Evolutionary conservation across 306 rosid species (phyloP), one percentile per base, ranked within the genome.

Genomic region (Betula pendula): DNA sequence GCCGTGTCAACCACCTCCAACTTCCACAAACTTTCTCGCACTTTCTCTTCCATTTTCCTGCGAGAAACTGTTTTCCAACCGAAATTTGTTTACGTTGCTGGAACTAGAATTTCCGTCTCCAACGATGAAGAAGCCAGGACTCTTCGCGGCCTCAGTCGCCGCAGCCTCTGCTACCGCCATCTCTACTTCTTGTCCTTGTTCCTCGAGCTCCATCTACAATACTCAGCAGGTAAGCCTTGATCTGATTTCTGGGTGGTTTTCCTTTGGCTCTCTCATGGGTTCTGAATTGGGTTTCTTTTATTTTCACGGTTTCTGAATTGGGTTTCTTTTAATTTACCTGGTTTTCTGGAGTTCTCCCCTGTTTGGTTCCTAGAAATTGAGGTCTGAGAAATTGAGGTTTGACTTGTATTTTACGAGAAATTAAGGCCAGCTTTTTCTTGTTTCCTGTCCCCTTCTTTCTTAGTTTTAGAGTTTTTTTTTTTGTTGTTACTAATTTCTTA

Each of bases 91-190:
- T 20, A 20, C 27, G 7, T 66, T 13, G 27, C 14, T 20, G 31
- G 29, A 8, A 13, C 24, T 2, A 24, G 7, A 65, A 9, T 33
- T 11, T 25, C 17, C 75, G 1, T n/a, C 55, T n/a, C 70, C 80
- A 14, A 2, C 48, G 24, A 87, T 87, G 90, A 87, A 84, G 83
- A 84, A 81, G 70, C 68, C 84, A 22, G 80, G 84, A 10, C 22
- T 87, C 6, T 76, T 87, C 13, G 82, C 86, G 1, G 84, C 81
- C 70, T 81, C 90, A 8, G 59, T 79, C 67, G 86, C 84, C 68
- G 84, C 85, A 42, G 88, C 87, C 16, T 72, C 88, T 19, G 82
- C 85, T 33, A 76, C 81, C 17, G 75, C 81, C 5, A 33, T 79
- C 29, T 78, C 84, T 40, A 45, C 79, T 52, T 59, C 82, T 48